These are phyloP conservation scores for Flaveria sonorensis DNA, from an alignment of 129 eudicot species.

Conservation along the genomic window DNA sequence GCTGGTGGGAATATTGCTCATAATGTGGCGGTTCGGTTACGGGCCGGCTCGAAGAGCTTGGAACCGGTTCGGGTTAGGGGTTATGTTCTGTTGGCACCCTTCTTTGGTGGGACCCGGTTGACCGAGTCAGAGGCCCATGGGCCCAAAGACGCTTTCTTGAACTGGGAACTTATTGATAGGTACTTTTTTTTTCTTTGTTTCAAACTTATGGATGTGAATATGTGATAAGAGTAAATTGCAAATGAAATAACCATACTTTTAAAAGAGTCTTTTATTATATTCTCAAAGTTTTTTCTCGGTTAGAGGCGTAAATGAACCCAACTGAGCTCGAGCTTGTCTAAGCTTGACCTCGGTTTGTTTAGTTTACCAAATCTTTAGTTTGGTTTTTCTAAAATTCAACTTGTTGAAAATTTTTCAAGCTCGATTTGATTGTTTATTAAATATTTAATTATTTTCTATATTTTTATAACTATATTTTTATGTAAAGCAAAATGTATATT, in stretches of 20 bases:
- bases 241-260: neutral
- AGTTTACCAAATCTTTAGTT: neutral
- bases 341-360: neutral
- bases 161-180: constrained; percentile 82
- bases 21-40: constrained; percentile 60
- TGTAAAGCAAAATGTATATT: neutral
- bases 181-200: constrained; percentile 13
- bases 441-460: neutral
- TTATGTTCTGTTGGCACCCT: constrained; percentile 70
- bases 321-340: neutral
- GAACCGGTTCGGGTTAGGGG: constrained; percentile 67
- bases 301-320: neutral
- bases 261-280: neutral
- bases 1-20: constrained; percentile 89
- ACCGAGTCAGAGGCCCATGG: constrained; percentile 74
- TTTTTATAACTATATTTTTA: neutral
- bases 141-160: constrained; percentile 74
- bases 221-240: neutral
- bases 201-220: neutral
- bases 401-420: neutral
- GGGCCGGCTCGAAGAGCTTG: constrained; percentile 54
- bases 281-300: no score
- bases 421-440: neutral
- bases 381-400: neutral
- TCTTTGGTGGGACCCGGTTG: constrained; percentile 67